Evolutionary conservation across 228 moss, liverwort and hornwort species (phyloP).

Genomic region (Sphagnum fallax): DNA sequence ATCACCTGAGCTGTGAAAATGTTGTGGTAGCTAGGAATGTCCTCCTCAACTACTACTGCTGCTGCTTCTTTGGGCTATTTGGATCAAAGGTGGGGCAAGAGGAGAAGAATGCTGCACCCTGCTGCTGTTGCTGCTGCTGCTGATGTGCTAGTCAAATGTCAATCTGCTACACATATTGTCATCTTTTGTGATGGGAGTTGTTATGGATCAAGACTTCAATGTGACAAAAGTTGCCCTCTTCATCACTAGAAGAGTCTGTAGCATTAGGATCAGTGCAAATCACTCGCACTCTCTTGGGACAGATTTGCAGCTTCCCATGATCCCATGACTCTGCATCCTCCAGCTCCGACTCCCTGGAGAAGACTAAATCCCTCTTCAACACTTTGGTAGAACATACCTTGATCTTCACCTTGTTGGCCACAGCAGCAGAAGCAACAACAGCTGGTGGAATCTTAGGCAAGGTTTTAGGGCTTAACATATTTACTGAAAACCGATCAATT

Average conservation of each 20-base stretch:
- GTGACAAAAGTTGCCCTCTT: constrained; percentile 34
- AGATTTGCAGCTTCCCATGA: constrained; percentile 12
- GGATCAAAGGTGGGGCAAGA: constrained; percentile 12
- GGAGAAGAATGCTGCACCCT: neutral
- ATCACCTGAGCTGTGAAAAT: constrained; percentile 22
- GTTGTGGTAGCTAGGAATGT: constrained; percentile 25
- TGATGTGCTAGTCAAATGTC: constrained; percentile 7
- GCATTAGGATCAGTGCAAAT: constrained; percentile 67
- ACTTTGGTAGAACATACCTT: constrained; percentile 24
- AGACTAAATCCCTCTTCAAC: constrained; percentile 17
- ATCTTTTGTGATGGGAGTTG: constrained; percentile 1
- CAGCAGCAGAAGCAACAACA: neutral
- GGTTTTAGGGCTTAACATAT: constrained; percentile 52
- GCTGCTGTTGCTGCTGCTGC: no score
- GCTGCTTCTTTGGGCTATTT: constrained; percentile 15
- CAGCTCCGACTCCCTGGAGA: constrained; percentile 37
- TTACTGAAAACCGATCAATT: neutral
- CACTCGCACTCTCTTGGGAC: constrained; percentile 65
- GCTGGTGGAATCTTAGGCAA: constrained; percentile 12
- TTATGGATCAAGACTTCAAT: neutral
- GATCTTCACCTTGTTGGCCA: constrained; percentile 8
- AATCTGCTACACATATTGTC: constrained; percentile 35
- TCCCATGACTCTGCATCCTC: constrained; percentile 15
- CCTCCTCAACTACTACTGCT: neutral
- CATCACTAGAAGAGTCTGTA: constrained; percentile 53